These are phyloP conservation scores for Podaxis sp. DNA, from an alignment of 768 basidiomycete genomes.

Conservation along the genomic window DNA sequence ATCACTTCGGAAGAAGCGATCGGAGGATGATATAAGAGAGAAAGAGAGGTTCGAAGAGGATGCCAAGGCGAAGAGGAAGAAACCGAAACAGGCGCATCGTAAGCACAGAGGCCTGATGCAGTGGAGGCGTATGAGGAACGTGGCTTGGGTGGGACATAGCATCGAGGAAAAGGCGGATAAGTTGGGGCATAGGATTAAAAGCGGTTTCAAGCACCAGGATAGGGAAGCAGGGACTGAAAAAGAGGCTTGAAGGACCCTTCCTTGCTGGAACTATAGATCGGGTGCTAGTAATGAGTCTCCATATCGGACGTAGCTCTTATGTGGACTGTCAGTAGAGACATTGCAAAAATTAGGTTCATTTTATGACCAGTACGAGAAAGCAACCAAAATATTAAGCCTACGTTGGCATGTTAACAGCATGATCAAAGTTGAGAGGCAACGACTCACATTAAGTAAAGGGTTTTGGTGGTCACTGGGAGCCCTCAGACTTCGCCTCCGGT, in stretches of 20 bases:
- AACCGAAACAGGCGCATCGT: slow-evolving; percentile 34
- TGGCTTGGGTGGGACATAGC: slow-evolving; percentile 51
- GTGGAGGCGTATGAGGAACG: slow-evolving; percentile 49
- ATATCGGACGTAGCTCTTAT: not conserved
- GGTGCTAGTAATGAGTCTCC: too few relatives aligned
- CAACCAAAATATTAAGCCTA: not conserved
- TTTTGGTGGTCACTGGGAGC: not conserved
- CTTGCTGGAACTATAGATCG: not conserved
- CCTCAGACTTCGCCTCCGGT: not conserved
- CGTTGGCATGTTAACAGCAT: not conserved
- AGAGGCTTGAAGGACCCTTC: slow-evolving; percentile 25
- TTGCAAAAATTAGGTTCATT: not conserved
- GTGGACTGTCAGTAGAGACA: not conserved
- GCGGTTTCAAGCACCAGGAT: slow-evolving; percentile 25
- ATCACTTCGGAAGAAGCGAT: not conserved
- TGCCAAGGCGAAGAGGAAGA: not conserved
- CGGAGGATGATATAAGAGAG: slow-evolving; percentile 22
- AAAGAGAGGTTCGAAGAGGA: not conserved
- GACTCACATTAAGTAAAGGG: slow-evolving; percentile 21
- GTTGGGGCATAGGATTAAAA: slow-evolving; percentile 35
- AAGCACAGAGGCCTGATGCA: slow-evolving; percentile 66
- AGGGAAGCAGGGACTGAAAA: slow-evolving; percentile 33
- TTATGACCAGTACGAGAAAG: not conserved
- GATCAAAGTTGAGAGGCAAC: not conserved
- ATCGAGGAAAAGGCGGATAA: slow-evolving; percentile 39